Evolutionary conservation across 1,284 basidiomycete species (phyloP), one percentile per base, ranked within the genome.

Genomic region (Boletus smithii): DNA sequence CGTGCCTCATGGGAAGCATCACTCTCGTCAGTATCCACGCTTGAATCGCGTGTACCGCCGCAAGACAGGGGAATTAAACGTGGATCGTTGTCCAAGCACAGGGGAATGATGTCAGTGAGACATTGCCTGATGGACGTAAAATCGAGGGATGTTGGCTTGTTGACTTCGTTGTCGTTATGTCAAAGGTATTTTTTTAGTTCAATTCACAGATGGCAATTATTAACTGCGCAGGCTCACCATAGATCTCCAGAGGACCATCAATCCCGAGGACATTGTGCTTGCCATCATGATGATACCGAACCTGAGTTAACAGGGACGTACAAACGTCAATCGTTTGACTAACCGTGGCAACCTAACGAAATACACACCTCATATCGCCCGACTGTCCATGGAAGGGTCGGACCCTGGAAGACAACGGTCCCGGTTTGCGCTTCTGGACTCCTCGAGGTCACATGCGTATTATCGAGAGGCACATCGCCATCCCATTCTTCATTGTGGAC

Each of bases 241-340:
- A 91, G 32, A 99, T 85, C 65, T 97, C 92, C 50, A 98, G 72
- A 1, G 91, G 91, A 2, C 83, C 83, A 46, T 88, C 83, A 40
- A 86, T 68, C 46, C 84, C 82, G 78, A 99, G 88, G 48, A 99
- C 95, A 64, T 95, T 97, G 71, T 99, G 91, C 68, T 95, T 97
- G 39, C 91, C 91, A 65, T 92, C 89, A 59, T 95, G 92, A 65
- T 95, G 92, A 61, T 91, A 91, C 3, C 88, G 82, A 51, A 86
- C 71, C 85, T 87, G 36, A 31, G 23, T 46, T 39, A 26, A 39
- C 6, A 26, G 2, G 30, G 9, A 31, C 30, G n/a, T 16, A 31
- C 30, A n/a, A n/a, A n/a, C n/a, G n/a, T n/a, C n/a, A n/a, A n/a
- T n/a, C n/a, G n/a, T 27, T n/a, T 29, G 14, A 20, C 26, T 14